These are phyloP conservation scores for Chaetothyriales sp. DNA, from an alignment of 2,329 filamentous ascomycete genomes.

Conservation along the genomic window DNA sequence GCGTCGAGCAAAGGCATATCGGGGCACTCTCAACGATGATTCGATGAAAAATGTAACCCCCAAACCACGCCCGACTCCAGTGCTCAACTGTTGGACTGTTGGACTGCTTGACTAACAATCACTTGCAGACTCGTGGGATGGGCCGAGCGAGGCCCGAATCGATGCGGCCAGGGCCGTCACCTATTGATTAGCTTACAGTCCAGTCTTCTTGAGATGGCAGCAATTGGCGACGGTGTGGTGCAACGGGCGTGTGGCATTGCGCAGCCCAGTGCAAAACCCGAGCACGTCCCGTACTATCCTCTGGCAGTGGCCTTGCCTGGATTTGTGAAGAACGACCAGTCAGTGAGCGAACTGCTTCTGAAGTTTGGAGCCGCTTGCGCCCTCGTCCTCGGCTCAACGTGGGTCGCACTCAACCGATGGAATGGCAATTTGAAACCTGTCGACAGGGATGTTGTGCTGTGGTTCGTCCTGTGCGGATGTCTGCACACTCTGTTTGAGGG, in stretches of 20 bases:
- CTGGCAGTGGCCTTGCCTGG: constrained; percentile 45
- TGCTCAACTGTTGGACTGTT: background rate
- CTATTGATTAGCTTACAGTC: background rate
- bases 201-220: background rate
- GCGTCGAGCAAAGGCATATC: background rate
- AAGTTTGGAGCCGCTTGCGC: constrained; percentile 46
- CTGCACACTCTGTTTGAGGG: constrained; percentile 75
- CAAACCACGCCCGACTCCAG: background rate
- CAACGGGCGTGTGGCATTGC: too few relatives aligned
- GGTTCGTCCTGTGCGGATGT: constrained; percentile 55
- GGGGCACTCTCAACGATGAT: background rate
- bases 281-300: constrained; percentile 46
- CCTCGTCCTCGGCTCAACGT: constrained; percentile 45
- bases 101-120: background rate
- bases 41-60: background rate
- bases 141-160: background rate
- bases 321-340: constrained; percentile 54
- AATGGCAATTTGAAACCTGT: constrained; percentile 39
- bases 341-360: constrained; percentile 44
- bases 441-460: constrained; percentile 52
- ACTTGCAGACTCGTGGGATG: background rate
- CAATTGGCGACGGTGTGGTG: too few relatives aligned
- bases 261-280: background rate
- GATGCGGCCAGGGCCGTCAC: too few relatives aligned
- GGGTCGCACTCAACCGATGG: constrained; percentile 38